Base-by-base conservation (phyloP, 495 filamentous ascomycete species). In the Aspergillus asperescens region DNA sequence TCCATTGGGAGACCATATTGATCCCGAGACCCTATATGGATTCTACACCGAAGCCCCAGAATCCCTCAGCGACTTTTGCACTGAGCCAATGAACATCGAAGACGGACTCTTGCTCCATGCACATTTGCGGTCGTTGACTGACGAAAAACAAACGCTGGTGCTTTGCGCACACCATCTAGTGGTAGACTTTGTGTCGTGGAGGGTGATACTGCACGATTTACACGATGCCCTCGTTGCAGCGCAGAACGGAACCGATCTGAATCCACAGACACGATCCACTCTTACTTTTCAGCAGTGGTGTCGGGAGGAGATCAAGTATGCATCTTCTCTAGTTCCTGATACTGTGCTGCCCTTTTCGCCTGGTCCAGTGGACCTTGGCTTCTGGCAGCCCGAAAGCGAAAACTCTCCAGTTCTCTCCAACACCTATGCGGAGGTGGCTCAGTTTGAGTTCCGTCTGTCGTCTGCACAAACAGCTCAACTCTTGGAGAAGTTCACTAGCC, bases 251-350 rank as follows among this genome's bases (percentile, higher is more conserved):
- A 8, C 16, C 20, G 6, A 4, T 27, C 16, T 12, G 34, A 6
- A 18, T 7, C 20, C 44, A 10, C 23, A 6, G 10, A n/a, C 23
- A 16, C 22, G 23, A 16, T 16, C 48, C 10, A 31, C 48, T 1
- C 48, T 50, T 7, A 50, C 48, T 15, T 50, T 50, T 16, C 48
- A 50, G 23, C 48, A 50, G 24, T 50, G 48, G 48, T 50, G 48
- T 41, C 35, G 48, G 1, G 34, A 50, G 15, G 35, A 50, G 24
- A 15, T 9, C 5, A 28, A 41, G n/a, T 41, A 41, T 22, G 48
- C 48, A 9, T 28, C n/a, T 3, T 31, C 48, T 29, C 48, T 50
- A 19, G 16, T 29, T 20, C 48, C 34, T 7, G 15, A 50, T 12
- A 20, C 35, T 19, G 48, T 41, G 7, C 25, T 50, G 7, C 48